A percentile compares a stretch with the other conserved stretches of the same genome.
phyloP scores from a whole-genome alignment of 345 rosid species.

The Populus ilicifolia region DNA sequence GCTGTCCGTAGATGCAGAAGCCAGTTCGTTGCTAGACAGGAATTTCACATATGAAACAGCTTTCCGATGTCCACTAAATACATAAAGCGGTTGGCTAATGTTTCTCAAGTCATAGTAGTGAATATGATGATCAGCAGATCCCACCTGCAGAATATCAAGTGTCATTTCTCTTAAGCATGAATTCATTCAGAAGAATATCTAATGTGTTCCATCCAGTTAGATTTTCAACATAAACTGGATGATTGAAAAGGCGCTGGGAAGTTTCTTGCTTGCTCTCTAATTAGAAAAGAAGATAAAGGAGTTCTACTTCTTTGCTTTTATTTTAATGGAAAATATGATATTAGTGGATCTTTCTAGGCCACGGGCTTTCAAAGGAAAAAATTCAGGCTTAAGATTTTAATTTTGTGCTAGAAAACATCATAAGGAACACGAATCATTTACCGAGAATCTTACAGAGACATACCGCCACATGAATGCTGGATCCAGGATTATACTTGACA shows the following conservation, averaged over 20 bases:
- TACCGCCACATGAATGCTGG: conserved; percentile 86
- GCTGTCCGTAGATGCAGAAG: conserved; percentile 94
- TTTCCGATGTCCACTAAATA: conserved; percentile 81
- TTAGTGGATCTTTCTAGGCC: neutral
- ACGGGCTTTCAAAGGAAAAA: neutral
- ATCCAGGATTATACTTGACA: conserved; percentile 92
- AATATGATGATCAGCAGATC: conserved; percentile 87
- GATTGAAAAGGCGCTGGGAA: neutral
- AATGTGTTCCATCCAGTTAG: neutral
- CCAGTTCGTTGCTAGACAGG: conserved; percentile 74
- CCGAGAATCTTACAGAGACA: neutral
- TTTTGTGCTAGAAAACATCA: neutral
- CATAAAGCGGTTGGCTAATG: conserved; percentile 69
- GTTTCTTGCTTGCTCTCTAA: neutral
- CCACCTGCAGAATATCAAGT: conserved; percentile 52
- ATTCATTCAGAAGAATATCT: neutral
- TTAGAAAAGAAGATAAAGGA: neutral
- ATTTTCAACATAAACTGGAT: neutral
- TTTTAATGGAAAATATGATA: neutral
- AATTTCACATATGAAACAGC: conserved; percentile 88
- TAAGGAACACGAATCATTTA: neutral
- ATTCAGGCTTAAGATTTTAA: neutral
- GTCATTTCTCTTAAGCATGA: neutral
- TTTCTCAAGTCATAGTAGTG: conserved; percentile 81
- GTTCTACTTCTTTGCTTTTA: too few relatives aligned